Base-by-base conservation (phyloP, 2,329 filamentous ascomycete species). In the Penicillium crustosum region DNA sequence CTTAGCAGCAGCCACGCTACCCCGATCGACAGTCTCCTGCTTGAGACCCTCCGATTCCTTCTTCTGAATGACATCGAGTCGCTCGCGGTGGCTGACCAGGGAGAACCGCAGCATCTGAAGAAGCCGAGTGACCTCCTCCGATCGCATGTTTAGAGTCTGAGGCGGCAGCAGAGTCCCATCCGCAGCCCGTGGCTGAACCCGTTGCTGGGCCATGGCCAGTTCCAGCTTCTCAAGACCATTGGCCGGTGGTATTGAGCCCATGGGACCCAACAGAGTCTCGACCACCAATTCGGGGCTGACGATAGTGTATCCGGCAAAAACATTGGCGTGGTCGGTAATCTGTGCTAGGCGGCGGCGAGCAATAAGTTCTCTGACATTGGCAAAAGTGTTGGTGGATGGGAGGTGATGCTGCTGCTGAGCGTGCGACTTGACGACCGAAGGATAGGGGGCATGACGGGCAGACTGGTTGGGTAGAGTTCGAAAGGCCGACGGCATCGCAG, bases 291-390 rank as follows among this genome's bases (percentile, higher is more conserved):
- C 75, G 49, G 76, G 73, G 58, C 74, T 71, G 57, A 77, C 75
- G 60, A 78, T 77, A 45, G 67, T 76, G 59, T 78, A 77, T 44
- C 75, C 75, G 55, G 75, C 75, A 56, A 76, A 75, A 27, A 75
- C 69, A 68, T 78, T 78, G 66, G 75, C 75, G 70, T 78, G 76
- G 58, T 78, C 75, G 65, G 75, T 77, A 58, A 78, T 78, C 59
- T 77, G 75, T 47, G 70, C 73, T 60, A 78, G 64, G 36, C 75
- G 73, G 27, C 75, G 74, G 27, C 75, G 76, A 62, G 75, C 73
- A 53, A 75, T 74, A 53, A 76, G 68, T 61, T 76, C 74, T 52
- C 74, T 70, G 45, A 76, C 73, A 61, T 74, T 75, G 70, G 73
- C 73, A 68, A 74, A 74, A 61, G 72, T 75, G 70, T 75, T 75